Evolutionary conservation across 2,329 filamentous ascomycete species (phyloP).

Genomic region (Dothiorella sarmentorum): DNA sequence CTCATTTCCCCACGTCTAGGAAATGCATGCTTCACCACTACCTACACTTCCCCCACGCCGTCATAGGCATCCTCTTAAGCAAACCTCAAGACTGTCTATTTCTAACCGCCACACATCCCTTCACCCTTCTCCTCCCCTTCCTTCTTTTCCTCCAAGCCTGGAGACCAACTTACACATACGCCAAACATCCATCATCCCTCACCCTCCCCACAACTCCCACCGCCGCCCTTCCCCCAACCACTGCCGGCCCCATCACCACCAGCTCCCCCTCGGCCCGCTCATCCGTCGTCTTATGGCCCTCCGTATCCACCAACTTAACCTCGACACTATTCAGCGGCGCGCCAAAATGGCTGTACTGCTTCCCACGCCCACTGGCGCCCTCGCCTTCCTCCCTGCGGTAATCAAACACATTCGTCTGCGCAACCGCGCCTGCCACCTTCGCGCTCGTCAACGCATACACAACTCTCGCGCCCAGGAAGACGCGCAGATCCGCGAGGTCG

Average conservation of each 20-base stretch:
- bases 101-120: background rate
- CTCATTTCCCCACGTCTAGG: no score
- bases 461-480: conserved; percentile 75
- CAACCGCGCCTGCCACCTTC: conserved; percentile 82
- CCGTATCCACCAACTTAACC: conserved; percentile 65
- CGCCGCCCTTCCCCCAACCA: conserved; percentile 63
- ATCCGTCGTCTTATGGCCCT: conserved; percentile 60
- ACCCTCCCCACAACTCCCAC: conserved; percentile 53
- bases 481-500: conserved; percentile 74
- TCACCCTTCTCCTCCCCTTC: background rate
- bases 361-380: conserved; percentile 29
- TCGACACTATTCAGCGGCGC: conserved; percentile 77
- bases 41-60: no score
- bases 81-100: no score
- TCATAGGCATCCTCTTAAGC: no score
- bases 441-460: conserved; percentile 81
- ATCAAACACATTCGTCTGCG: conserved; percentile 84
- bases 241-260: conserved; percentile 67
- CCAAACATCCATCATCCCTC: conserved; percentile 17
- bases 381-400: conserved; percentile 58
- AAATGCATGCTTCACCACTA: no score
- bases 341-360: conserved; percentile 68
- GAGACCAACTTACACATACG: background rate
- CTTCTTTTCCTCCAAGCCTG: no score
- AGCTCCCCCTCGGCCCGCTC: conserved; percentile 56